Evolutionary conservation across 495 filamentous ascomycete species (phyloP).

Genomic region (Geopyxis carbonaria): DNA sequence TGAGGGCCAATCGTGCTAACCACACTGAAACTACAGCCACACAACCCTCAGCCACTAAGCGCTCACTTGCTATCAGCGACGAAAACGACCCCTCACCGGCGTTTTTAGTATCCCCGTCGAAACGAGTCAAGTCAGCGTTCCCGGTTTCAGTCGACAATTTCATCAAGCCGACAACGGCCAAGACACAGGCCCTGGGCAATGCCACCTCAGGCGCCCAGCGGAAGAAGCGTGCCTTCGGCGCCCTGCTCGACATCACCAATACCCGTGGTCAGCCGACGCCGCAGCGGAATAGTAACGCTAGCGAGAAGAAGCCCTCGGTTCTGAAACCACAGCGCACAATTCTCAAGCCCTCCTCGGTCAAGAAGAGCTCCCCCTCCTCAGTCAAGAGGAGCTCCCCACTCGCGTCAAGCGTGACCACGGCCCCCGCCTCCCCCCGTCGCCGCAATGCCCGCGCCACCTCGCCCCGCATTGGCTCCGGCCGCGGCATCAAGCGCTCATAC

Average conservation of each 20-base stretch:
- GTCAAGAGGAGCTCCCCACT: not conserved
- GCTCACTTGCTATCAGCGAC: conserved; percentile 16
- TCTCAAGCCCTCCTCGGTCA: not conserved
- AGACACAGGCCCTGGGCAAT: no score
- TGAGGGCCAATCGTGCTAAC: not conserved
- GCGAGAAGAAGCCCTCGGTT: not conserved
- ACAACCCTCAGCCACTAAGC: conserved; percentile 17
- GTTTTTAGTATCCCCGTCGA: conserved; percentile 4
- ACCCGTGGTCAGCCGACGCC: not conserved
- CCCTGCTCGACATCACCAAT: conserved; percentile 1
- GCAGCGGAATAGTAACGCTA: not conserved
- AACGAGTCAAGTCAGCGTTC: conserved; percentile 16
- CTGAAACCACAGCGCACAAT: not conserved
- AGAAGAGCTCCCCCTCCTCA: not conserved
- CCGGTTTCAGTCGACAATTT: not conserved
- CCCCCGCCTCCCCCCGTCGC: not conserved
- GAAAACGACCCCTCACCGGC: conserved; percentile 13
- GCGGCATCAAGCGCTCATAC: conserved; percentile 9
- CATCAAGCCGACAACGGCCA: no score
- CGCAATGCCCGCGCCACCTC: conserved; percentile 11
- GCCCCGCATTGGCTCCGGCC: conserved; percentile 12
- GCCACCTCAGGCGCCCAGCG: not conserved
- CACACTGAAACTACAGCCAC: conserved; percentile 9
- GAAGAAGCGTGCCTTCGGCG: conserved; percentile 3
- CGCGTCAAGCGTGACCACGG: no score